A percentile compares a stretch with the other conserved stretches of the same genome.
phyloP scores from a whole-genome alignment of 2,329 filamentous ascomycete species.

The Xylaria sp. region DNA sequence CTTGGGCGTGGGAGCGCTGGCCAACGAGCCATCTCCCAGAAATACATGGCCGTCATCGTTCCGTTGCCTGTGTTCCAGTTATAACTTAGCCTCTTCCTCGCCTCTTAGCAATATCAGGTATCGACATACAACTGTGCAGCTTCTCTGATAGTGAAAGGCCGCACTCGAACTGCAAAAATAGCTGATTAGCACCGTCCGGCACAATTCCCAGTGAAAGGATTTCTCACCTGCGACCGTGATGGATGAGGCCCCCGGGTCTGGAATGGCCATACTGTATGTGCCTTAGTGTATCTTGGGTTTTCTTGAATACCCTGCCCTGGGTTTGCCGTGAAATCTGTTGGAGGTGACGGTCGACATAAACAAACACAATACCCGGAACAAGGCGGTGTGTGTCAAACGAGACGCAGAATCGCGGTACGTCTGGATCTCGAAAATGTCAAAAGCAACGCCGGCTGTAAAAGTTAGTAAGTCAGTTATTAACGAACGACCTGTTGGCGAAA shows the following conservation, averaged over 20 bases:
- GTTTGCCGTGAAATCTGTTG: conserved; percentile 9
- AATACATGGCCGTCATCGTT: conserved; percentile 87
- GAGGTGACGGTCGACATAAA: conserved; percentile 29
- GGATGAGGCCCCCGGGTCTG: conserved; percentile 56
- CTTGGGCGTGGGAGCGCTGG: conserved; percentile 82
- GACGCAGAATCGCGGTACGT: neutral
- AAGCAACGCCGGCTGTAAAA: neutral
- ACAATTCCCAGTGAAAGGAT: neutral
- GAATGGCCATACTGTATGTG: conserved; percentile 36
- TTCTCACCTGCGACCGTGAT: conserved; percentile 60
- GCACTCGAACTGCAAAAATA: conserved; percentile 60
- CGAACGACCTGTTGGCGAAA: neutral
- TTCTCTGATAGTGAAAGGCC: conserved; percentile 83
- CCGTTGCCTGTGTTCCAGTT: conserved; percentile 51
- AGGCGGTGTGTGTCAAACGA: conserved; percentile 1
- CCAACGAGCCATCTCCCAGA: conserved; percentile 93
- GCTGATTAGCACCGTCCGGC: conserved; percentile 34
- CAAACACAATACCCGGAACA: conserved; percentile 5
- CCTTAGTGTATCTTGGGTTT: conserved; percentile 4
- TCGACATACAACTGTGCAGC: conserved; percentile 78
- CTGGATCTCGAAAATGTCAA: neutral
- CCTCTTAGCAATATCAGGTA: neutral
- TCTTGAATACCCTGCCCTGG: conserved; percentile 10
- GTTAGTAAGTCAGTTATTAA: neutral
- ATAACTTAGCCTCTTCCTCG: conserved; percentile 2